Percentiles rank a stretch among this genome's conserved stretches.
These are phyloP conservation scores for Aspergillus unguis DNA, from an alignment of 2,329 filamentous ascomycete genomes.

Conservation along the genomic window DNA sequence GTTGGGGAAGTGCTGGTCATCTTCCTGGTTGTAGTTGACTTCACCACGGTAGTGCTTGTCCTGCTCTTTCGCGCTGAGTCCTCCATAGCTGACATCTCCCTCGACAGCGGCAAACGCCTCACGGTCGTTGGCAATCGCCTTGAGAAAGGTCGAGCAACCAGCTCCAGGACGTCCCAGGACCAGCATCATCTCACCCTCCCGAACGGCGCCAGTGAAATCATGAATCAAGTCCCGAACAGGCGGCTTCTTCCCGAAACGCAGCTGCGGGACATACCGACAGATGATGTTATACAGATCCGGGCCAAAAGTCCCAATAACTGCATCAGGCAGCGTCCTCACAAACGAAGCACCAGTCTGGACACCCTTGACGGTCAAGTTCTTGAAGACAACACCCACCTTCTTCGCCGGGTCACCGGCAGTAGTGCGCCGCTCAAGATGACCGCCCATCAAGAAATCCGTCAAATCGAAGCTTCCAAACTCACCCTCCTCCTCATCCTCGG, in stretches of 20 bases:
- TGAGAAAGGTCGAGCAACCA: constrained; percentile 74
- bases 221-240: constrained; percentile 58
- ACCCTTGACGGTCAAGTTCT: constrained; percentile 71
- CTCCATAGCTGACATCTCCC: constrained; percentile 69
- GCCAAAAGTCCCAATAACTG: constrained; percentile 73
- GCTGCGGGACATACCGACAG: constrained; percentile 50
- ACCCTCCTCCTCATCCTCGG: constrained; percentile 18
- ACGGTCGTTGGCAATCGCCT: constrained; percentile 69
- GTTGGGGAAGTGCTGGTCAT: constrained; percentile 70
- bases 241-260: constrained; percentile 48
- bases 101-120: constrained; percentile 62
- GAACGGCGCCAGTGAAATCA: constrained; percentile 65
- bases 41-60: constrained; percentile 68
- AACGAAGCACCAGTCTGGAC: constrained; percentile 64
- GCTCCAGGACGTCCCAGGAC: constrained; percentile 70
- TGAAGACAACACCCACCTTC: constrained; percentile 74
- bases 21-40: constrained; percentile 74
- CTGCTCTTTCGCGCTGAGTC: constrained; percentile 65
- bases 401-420: constrained; percentile 65
- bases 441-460: constrained; percentile 67
- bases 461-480: constrained; percentile 59
- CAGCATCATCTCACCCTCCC: constrained; percentile 69
- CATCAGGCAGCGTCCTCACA: constrained; percentile 69
- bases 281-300: constrained; percentile 71
- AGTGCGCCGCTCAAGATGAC: constrained; percentile 70